These are phyloP conservation scores for Heliocybe sulcata DNA, from an alignment of 1,284 basidiomycete genomes.

Conservation along the genomic window DNA sequence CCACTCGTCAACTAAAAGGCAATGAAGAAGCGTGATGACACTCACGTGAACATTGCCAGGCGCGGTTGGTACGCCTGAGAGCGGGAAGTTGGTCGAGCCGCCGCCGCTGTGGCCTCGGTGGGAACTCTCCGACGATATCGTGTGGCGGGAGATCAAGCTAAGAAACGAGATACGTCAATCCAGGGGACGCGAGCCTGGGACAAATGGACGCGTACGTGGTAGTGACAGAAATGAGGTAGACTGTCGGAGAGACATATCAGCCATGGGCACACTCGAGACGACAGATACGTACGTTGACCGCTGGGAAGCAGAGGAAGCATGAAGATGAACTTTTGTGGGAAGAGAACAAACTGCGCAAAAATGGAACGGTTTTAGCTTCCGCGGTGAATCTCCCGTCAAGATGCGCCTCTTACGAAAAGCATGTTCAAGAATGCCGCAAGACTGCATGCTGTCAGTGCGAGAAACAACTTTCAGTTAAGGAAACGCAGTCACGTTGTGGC, in stretches of 20 bases:
- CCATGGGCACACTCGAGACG: neutral
- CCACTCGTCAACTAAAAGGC: neutral
- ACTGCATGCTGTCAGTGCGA: neutral
- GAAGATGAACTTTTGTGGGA: slow-evolving; percentile 3
- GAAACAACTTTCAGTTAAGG: too few species aligned
- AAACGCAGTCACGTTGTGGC: neutral
- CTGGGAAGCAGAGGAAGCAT: slow-evolving; percentile 5
- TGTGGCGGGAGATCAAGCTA: neutral
- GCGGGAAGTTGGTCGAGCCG: neutral
- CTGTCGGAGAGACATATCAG: neutral
- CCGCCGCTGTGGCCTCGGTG: neutral
- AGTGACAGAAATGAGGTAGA: neutral
- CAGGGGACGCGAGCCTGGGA: too few species aligned
- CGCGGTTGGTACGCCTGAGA: neutral
- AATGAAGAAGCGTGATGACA: neutral
- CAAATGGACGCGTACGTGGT: neutral
- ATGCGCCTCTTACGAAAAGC: slow-evolving; percentile 1
- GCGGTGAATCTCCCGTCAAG: too few species aligned
- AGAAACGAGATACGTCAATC: too few species aligned
- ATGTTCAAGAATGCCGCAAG: slow-evolving; percentile 5
- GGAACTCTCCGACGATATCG: neutral
- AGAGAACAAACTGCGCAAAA: slow-evolving; percentile 2
- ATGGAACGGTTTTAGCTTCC: neutral
- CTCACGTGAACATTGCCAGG: neutral
- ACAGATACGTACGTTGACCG: slow-evolving; percentile 1